Base-by-base conservation (phyloP, 2,329 filamentous ascomycete species). In the Colletotrichum sp. region DNA sequence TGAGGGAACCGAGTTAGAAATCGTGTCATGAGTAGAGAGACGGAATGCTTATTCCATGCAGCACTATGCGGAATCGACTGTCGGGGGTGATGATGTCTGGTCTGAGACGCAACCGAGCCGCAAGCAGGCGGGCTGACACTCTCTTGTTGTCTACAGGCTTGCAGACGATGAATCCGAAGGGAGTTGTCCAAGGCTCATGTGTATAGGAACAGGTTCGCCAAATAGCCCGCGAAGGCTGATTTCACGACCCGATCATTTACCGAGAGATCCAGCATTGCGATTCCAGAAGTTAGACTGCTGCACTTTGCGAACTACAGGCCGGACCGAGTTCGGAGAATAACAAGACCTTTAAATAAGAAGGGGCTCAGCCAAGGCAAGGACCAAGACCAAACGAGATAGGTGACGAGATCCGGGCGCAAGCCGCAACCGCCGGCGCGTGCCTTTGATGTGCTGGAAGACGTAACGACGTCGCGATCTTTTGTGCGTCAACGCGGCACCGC, bases 371-470 rank as follows among this genome's bases (percentile, higher is more conserved):
- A 60, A 28, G 52, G n/a, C 32, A 18, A 74, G 16, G n/a, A 64
- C 52, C 55, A 64, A 48, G 62, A 75, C 63, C 39, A 36, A 57
- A 57, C 30, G 18, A 72, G 73, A 75, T 68, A 64, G 57, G 69
- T 34, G 73, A 72, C 32, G 63, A 72, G 55, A 68, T 72, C 63
- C 39, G 63, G 73, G 73, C 63, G 72, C 62, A 72, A 60, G 72
- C 68, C 72, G 62, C 68, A 67, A 72, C 24, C 48, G 63, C 62
- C 55, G 68, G 68, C 36, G 63, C 39, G 36, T 39, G 28, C 30
- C 59, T 32, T 22, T 22, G 32, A 55, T 26, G 68, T 16, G 30
- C 15, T 44, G 32, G 16, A 22, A 22, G 18, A 22, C 15, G 52
- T 52, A 63, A 24, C n/a, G n/a, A 52, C 44, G 44, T 22, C 44